Conservation (phyloP, 495 filamentous ascomycete genomes). For the Neurospora africana region DNA sequence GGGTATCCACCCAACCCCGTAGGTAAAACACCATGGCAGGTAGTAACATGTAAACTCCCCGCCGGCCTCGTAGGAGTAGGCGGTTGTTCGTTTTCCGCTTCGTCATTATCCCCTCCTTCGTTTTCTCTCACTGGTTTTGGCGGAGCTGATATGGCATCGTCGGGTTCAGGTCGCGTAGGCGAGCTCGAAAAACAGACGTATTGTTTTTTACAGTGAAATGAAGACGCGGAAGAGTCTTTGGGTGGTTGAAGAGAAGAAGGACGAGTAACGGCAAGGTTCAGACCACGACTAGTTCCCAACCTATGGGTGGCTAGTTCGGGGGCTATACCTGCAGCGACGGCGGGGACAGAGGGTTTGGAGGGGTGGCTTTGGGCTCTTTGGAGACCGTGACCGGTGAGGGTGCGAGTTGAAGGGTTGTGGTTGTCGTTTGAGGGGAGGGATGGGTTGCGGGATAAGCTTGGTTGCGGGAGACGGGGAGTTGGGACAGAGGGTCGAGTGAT, state of each 20-base stretch:
- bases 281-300: constrained; percentile 15
- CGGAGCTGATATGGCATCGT: too few relatives aligned
- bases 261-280: constrained; percentile 9
- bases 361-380: constrained; percentile 3
- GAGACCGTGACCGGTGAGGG: neutral
- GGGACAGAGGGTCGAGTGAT: neutral
- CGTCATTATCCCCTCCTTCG: neutral
- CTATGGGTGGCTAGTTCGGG: constrained; percentile 28
- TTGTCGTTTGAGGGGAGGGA: neutral
- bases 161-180: constrained; percentile 18
- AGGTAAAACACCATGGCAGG: constrained; percentile 13
- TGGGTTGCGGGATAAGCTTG: neutral
- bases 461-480: neutral
- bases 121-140: too few relatives aligned
- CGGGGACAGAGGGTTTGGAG: neutral
- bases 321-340: constrained; percentile 12
- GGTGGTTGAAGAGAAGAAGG: neutral
- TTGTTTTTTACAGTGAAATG: constrained; percentile 13
- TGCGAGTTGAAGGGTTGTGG: neutral
- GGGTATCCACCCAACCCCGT: constrained; percentile 21
- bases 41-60: constrained; percentile 32
- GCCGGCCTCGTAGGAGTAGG: constrained; percentile 27
- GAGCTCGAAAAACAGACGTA: constrained; percentile 41
- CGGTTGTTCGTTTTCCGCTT: constrained; percentile 14
- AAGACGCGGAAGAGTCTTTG: neutral